These are phyloP conservation scores for Phytopythium sindhum DNA, from an alignment of 352 stramenopile species.

Conservation along the genomic window DNA sequence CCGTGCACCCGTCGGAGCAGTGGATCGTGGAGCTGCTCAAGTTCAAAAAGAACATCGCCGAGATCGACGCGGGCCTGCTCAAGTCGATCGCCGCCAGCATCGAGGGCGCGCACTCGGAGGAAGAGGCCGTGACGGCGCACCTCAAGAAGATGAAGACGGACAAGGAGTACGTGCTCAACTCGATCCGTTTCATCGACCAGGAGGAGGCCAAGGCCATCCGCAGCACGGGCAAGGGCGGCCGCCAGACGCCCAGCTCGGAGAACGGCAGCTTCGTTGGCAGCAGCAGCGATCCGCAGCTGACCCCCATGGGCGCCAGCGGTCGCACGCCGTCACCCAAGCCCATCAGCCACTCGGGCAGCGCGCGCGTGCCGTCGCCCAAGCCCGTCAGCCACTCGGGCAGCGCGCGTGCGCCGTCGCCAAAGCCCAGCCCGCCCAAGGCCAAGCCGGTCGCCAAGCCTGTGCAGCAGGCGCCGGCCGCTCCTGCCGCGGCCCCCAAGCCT, in stretches of 20 bases:
- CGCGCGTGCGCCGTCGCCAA: conserved; percentile 15
- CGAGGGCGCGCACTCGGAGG: conserved; percentile 51
- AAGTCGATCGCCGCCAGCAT: conserved; percentile 58
- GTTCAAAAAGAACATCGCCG: conserved; percentile 83
- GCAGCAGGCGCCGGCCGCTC: conserved; percentile 3
- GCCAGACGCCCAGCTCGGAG: conserved; percentile 47
- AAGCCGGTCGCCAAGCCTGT: conserved; percentile 19
- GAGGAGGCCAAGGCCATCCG: conserved; percentile 88
- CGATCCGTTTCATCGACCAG: conserved; percentile 87
- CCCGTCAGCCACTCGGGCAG: not conserved
- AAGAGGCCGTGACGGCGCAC: conserved; percentile 57
- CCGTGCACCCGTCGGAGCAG: conserved; percentile 77
- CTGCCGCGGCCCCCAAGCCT: conserved; percentile 10
- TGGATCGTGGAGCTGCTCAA: conserved; percentile 87
- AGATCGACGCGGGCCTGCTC: conserved; percentile 69
- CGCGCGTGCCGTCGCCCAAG: too few species aligned
- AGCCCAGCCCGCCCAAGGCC: conserved; percentile 12
- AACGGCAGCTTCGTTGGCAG: conserved; percentile 40
- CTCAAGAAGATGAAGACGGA: conserved; percentile 86
- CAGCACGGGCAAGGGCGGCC: conserved; percentile 67
- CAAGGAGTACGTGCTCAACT: conserved; percentile 89
- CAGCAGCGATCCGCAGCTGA: conserved; percentile 32
- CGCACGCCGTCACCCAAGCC: conserved; percentile 33
- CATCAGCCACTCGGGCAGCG: too few species aligned
- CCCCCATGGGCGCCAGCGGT: conserved; percentile 19